These are phyloP conservation scores for Kockiozyma suomiensis DNA, from an alignment of 805 yeast genomes.

Conservation along the genomic window DNA sequence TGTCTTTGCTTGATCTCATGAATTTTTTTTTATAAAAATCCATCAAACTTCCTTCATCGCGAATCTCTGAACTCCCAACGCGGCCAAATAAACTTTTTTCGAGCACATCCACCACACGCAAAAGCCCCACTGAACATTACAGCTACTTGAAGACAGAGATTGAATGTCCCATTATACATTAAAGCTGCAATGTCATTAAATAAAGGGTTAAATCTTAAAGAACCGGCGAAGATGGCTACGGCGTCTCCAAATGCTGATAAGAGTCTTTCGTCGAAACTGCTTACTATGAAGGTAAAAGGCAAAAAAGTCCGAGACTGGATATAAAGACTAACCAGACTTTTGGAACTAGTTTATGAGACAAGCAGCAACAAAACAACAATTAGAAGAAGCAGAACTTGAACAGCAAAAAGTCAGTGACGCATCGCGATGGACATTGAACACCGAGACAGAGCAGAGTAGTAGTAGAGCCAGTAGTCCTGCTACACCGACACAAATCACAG, in stretches of 20 bases:
- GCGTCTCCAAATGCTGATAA: slow-evolving; percentile 9
- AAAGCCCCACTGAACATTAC: too few relatives aligned
- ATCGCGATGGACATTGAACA: slow-evolving; percentile 35
- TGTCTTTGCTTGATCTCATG: background rate
- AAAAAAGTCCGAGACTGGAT: background rate
- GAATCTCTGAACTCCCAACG: background rate
- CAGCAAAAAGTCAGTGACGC: slow-evolving; percentile 37
- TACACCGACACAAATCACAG: slow-evolving; percentile 1
- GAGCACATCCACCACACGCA: too few relatives aligned
- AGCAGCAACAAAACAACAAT: slow-evolving; percentile 40
- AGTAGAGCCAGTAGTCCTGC: background rate
- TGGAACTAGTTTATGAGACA: slow-evolving; percentile 37
- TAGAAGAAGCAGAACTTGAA: slow-evolving; percentile 39
- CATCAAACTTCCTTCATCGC: background rate
- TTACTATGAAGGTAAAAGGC: slow-evolving; percentile 74
- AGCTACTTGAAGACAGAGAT: too few relatives aligned
- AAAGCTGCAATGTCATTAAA: background rate
- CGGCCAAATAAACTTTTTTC: background rate
- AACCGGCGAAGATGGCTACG: slow-evolving; percentile 5
- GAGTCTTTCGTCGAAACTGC: slow-evolving; percentile 64
- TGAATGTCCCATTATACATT: too few relatives aligned
- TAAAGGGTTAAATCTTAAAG: background rate
- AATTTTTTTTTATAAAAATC: background rate
- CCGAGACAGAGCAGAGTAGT: slow-evolving; percentile 14
- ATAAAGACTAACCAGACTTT: too few relatives aligned